Percentiles rank a stretch among this genome's conserved stretches.
phyloP scores from a whole-genome alignment of 2,329 filamentous ascomycete genomes.

The Colletotrichum lindemuthianum region DNA sequence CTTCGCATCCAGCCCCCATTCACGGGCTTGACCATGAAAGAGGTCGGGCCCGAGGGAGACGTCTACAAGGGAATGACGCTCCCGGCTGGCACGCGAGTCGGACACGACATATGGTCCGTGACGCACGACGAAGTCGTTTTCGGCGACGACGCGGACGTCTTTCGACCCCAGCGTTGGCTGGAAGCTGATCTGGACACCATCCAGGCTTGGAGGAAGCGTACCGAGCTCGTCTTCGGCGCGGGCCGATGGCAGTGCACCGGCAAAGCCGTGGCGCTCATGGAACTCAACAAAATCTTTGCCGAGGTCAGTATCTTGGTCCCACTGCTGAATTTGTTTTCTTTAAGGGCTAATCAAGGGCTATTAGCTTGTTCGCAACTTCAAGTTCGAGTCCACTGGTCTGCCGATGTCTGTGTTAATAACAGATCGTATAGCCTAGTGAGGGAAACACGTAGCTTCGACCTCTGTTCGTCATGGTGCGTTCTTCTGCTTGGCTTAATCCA shows the following conservation, averaged over 20 bases:
- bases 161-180: slow-evolving; percentile 61
- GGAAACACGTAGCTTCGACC: too few species aligned
- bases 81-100: slow-evolving; percentile 51
- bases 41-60: slow-evolving; percentile 55
- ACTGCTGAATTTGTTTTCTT: neutral
- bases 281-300: slow-evolving; percentile 55
- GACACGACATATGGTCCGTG: slow-evolving; percentile 52
- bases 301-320: slow-evolving; percentile 44
- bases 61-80: slow-evolving; percentile 47
- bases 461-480: too few species aligned
- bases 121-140: slow-evolving; percentile 52
- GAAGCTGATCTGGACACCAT: slow-evolving; percentile 42
- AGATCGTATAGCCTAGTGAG: too few species aligned
- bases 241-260: slow-evolving; percentile 57
- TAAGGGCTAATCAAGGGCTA: slow-evolving; percentile 38
- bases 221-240: slow-evolving; percentile 55
- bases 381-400: slow-evolving; percentile 14
- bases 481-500: too few species aligned
- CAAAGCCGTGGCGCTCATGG: slow-evolving; percentile 54
- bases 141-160: slow-evolving; percentile 55
- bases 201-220: slow-evolving; percentile 43
- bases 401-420: too few species aligned
- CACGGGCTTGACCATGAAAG: slow-evolving; percentile 58
- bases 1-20: slow-evolving; percentile 60
- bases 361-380: slow-evolving; percentile 38